These are phyloP conservation scores for Trypanosoma brucei DNA, from an alignment of 208 protist species.

Conservation along the genomic window DNA sequence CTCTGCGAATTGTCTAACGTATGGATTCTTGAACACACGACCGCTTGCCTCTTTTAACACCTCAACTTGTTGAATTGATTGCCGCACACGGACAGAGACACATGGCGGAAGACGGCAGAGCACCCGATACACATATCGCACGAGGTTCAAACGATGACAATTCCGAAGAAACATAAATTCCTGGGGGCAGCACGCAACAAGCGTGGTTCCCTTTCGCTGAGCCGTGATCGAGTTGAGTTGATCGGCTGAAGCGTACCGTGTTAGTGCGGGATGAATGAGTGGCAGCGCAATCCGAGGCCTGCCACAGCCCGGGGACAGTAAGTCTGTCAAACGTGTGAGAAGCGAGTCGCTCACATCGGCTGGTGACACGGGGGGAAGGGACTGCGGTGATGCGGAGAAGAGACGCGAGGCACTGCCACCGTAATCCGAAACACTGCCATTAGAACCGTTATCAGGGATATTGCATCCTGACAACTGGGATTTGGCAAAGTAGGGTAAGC, in stretches of 20 bases:
- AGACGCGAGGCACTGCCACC: conserved; percentile 8
- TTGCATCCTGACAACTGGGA: conserved; percentile 35
- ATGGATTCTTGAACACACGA: conserved; percentile 33
- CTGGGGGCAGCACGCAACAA: conserved; percentile 32
- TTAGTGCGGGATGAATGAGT: conserved; percentile 26
- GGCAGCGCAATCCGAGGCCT: conserved; percentile 22
- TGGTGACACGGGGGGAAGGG: neutral
- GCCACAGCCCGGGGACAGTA: conserved; percentile 30
- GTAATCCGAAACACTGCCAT: conserved; percentile 29
- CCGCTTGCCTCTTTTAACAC: neutral
- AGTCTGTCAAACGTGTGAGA: conserved; percentile 35
- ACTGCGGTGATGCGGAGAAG: conserved; percentile 4
- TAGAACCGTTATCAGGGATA: neutral
- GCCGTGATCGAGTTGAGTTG: conserved; percentile 47
- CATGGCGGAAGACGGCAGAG: conserved; percentile 50
- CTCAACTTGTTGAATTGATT: neutral
- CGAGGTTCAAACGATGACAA: conserved; percentile 45
- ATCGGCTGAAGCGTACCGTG: conserved; percentile 12
- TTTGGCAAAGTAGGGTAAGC: conserved; percentile 50
- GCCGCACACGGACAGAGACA: conserved; percentile 29
- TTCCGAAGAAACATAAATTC: conserved; percentile 66
- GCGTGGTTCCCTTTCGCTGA: conserved; percentile 46
- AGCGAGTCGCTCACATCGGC: conserved; percentile 59
- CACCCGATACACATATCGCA: conserved; percentile 58
- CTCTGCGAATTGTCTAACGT: conserved; percentile 22